Conservation (phyloP, 106 monocot genomes). For the Dioscorea dumetorum region DNA sequence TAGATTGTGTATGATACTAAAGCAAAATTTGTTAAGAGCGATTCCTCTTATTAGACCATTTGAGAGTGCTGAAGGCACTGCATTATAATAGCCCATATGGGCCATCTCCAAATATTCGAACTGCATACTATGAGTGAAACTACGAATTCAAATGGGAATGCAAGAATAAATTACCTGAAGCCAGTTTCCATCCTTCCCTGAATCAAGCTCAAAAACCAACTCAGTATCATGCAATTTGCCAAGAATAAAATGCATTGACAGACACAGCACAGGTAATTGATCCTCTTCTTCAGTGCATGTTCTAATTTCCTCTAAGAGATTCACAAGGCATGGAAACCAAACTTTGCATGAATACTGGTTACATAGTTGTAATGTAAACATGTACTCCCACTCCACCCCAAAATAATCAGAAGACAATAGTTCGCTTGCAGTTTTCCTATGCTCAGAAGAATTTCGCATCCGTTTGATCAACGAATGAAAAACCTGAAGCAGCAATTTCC, state of each 20-base stretch:
- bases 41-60: no score
- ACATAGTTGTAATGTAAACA: slow-evolving; percentile 53
- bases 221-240: slow-evolving; percentile 54
- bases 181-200: slow-evolving; percentile 26
- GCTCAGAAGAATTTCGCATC: slow-evolving; percentile 13
- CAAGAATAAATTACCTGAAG: slow-evolving; percentile 50
- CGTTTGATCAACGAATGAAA: slow-evolving; percentile 36
- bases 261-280: slow-evolving; percentile 19
- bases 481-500: slow-evolving; percentile 49
- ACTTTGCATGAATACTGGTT: slow-evolving; percentile 65
- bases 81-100: no score
- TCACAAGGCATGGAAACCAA: slow-evolving; percentile 76
- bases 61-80: no score
- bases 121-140: no score
- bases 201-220: slow-evolving; percentile 70
- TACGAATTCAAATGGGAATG: neutral
- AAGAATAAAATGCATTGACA: slow-evolving; percentile 56
- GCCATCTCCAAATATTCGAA: no score
- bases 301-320: slow-evolving; percentile 51
- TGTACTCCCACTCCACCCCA: slow-evolving; percentile 59
- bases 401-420: slow-evolving; percentile 4
- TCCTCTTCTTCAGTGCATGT: slow-evolving; percentile 16
- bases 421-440: slow-evolving; percentile 6
- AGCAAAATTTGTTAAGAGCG: no score
- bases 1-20: no score